Base-by-base conservation (phyloP, 352 stramenopile genomes). In the Phytophthora europaea region DNA sequence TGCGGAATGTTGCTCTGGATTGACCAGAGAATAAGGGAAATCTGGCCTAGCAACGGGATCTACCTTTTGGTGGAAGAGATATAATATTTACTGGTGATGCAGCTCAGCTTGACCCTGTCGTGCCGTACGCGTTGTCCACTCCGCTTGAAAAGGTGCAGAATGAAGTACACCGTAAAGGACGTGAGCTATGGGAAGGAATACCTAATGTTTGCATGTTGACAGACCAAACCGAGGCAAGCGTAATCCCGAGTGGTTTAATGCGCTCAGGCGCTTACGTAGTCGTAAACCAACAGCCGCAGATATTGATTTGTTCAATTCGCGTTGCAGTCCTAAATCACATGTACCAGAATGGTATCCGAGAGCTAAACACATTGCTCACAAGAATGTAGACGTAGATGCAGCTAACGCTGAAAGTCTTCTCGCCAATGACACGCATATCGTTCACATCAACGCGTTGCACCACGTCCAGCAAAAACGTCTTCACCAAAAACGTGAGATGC, bases 1-100 rank as follows among this genome's bases (percentile, higher is more conserved):
- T 59, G 53, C 3, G 53, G 31, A 26, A 47, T 59, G 18, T 45
- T 59, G 18, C 16, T 45, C 15, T 47, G 53, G 18, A 48, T 59
- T 23, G 53, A 59, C 23, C 16, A 45, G 53, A 43, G 53, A 26
- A 47, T 59, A 31, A 43, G 28, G 16, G 28, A 47, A 22, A 59
- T 59, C 31, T 59, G 53, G 28, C 28, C 53, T 40, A 38, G 15
- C 26, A 45, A 18, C 28, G 28, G 7, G 36, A 64, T 31, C 13
- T 64, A 12, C 26, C 22, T 2, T 53, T 53, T 43, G 38, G 22
- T 20, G 38, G 57, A 12, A 18, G 57, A n/a, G 57, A 55, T 33
- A 23, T 40, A 2, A 54, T 64, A 28, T 64, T 64, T 54, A 64
- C 57, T 16, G 38, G 22, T 10, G 40, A 64, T 23, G 13, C 26